Base-by-base conservation (phyloP, 345 rosid species). In the Rhizophora mangle region DNA sequence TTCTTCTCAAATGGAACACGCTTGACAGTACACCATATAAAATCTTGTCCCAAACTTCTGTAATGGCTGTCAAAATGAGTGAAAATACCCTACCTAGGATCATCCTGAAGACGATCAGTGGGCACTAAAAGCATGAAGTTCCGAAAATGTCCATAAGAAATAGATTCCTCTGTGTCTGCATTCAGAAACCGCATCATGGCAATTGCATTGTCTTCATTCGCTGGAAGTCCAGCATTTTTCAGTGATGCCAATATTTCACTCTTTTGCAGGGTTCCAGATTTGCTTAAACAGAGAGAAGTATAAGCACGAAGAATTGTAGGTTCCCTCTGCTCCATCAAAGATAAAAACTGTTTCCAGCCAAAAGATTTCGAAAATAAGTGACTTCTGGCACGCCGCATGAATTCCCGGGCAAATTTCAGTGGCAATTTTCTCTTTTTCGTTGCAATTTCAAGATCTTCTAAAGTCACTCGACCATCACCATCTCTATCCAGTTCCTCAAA, bases 261-360 rank as follows among this genome's bases (percentile, higher is more conserved):
- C 83, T 88, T 95, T 81, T 95, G 86, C 31, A 95, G 90, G 34
- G 99, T 95, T 66, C 99, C 99, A 57, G 94, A 95, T 80, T 95
- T 86, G 86, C 86, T 87, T 72, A 92, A 82, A 77, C 99, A 92
- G 5, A 95, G 87, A 74, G 98, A 88, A 64, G 99, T 95, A 68
- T 92, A 95, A 26, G 99, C 99, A 71, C 96, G 96, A 76, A 95
- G 96, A 76, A 95, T 92, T 49, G 96, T 95, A 29, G 96, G 92
- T 78, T 95, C 99, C 72, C 86, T 90, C 85, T 92, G 99, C 79
- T 95, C 99, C 99, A 95, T 95, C 83, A 95, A 79, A 31, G 98
- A 92, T 71, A 92, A 81, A 84, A 95, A 95, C 72, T 90, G 99
- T 83, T 89, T 95, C 99, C 98, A 95, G 49, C 96, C 89, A 72